These are phyloP conservation scores for Eurotiales sp. DNA, from an alignment of 2,329 filamentous ascomycete genomes.

Conservation along the genomic window DNA sequence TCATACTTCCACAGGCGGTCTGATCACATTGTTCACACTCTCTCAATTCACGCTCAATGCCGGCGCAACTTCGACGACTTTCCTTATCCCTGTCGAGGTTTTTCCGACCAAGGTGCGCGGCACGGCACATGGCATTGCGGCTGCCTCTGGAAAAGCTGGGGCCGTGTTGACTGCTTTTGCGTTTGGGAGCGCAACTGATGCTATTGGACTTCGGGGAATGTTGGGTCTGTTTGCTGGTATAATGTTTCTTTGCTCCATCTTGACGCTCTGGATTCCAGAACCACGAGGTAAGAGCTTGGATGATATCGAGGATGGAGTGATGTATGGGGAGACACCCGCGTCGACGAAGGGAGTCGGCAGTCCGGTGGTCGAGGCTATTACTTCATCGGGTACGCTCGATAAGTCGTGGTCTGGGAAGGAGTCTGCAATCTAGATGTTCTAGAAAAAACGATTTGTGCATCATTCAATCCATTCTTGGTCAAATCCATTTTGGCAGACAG, in stretches of 20 bases:
- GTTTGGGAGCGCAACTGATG: slow-evolving; percentile 55
- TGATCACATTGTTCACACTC: slow-evolving; percentile 61
- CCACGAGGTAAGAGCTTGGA: slow-evolving; percentile 72
- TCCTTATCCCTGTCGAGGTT: slow-evolving; percentile 91
- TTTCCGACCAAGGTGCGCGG: slow-evolving; percentile 92
- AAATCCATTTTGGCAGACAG: too few relatives aligned
- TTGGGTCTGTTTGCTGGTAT: slow-evolving; percentile 76
- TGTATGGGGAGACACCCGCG: too few relatives aligned
- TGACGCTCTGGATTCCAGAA: slow-evolving; percentile 69
- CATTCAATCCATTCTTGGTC: too few relatives aligned
- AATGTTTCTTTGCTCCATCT: slow-evolving; percentile 69
- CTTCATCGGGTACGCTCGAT: too few relatives aligned
- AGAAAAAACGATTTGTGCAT: too few relatives aligned
- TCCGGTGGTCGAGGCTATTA: too few relatives aligned
- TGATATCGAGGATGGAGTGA: slow-evolving; percentile 41
- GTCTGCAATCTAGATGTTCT: too few relatives aligned
- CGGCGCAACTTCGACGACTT: slow-evolving; percentile 65
- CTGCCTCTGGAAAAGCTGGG: slow-evolving; percentile 82
- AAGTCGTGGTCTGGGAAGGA: too few relatives aligned
- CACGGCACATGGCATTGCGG: slow-evolving; percentile 89
- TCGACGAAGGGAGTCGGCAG: too few relatives aligned
- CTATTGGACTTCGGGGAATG: slow-evolving; percentile 66
- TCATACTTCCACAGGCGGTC: slow-evolving; percentile 37
- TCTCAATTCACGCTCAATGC: slow-evolving; percentile 57
- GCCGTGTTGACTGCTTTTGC: slow-evolving; percentile 82